Percentiles rank a stretch among this genome's conserved stretches.
These are phyloP conservation scores for Saccharomyces jurei DNA, from an alignment of 805 yeast genomes.

Conservation along the genomic window DNA sequence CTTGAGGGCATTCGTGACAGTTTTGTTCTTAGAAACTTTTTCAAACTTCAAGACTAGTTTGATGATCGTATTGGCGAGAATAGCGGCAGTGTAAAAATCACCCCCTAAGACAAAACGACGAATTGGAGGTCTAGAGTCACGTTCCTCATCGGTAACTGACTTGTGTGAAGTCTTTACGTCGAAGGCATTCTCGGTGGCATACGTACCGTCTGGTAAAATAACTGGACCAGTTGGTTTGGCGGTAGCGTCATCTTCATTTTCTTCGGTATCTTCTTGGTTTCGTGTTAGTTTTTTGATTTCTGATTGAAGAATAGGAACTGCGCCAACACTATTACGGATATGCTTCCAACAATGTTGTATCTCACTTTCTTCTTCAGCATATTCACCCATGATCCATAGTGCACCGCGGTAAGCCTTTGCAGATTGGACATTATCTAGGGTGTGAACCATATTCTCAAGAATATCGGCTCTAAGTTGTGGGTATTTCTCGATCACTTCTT, in stretches of 20 bases:
- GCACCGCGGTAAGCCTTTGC: conserved; percentile 92
- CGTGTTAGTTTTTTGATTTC: conserved; percentile 44
- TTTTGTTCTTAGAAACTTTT: conserved; percentile 44
- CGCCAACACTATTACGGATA: conserved; percentile 77
- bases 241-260: conserved; percentile 13
- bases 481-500: conserved; percentile 88
- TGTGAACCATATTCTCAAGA: conserved; percentile 49
- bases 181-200: conserved; percentile 80
- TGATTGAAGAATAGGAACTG: conserved; percentile 77
- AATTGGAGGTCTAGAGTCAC: conserved; percentile 57
- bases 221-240: conserved; percentile 55
- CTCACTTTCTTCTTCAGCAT: conserved; percentile 58
- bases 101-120: conserved; percentile 78
- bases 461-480: conserved; percentile 68
- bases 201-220: conserved; percentile 96
- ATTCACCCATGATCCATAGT: conserved; percentile 94
- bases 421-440: conserved; percentile 63
- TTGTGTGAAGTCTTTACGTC: conserved; percentile 88
- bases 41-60: conserved; percentile 76
- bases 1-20: conserved; percentile 68
- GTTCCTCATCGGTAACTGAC: conserved; percentile 50
- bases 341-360: conserved; percentile 82
- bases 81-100: conserved; percentile 85
- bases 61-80: conserved; percentile 78
- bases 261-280: conserved; percentile 29